Base-by-base conservation (phyloP, 768 basidiomycete species). In the Suillus americanus region DNA sequence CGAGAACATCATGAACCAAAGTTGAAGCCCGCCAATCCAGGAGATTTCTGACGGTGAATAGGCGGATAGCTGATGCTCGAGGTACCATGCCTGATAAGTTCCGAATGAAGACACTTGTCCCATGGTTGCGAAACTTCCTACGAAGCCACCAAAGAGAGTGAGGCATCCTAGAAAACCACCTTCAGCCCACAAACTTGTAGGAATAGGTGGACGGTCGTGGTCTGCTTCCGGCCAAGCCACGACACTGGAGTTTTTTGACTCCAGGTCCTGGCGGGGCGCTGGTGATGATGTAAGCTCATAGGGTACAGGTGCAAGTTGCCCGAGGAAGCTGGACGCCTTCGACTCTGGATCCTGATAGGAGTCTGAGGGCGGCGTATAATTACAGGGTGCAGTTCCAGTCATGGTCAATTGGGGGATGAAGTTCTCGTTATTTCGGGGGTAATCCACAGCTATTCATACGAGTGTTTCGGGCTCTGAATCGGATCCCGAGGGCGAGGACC, bases 91-190 rank as follows among this genome's bases (percentile, higher is more conserved):
- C 69, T 87, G 85, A 72, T 84, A 89, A 45, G 84, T 86, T 30
- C 88, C 88, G 69, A 88, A 89, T 62, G 86, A 81, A 65, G 81
- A 86, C 79, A 88, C 83, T 69, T 85, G 85, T 2, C 87, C 88
- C 69, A 88, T 87, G 0, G 85, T 83, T 70, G 81, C 85, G 74
- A 87, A 83, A 3, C 88, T 75, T 12, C 83, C 83, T 30, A 86
- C 67, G 72, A 85, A 86, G 0, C 85, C 86, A 1, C 87, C 62
- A 62, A 63, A 37, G 14, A 40, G 38, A 18, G 54, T 61, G n/a
- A 60, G 62, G 30, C 60, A 59, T 10, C 57, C 62, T n/a, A 25
- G 43, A 20, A 40, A 25, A 6, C 62, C 57, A 40, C 62, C 54
- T 25, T 63, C 57, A 33, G 60, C 62, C 50, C 50, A 51, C 16